These are phyloP conservation scores for Aspergillus wentii DNA, from an alignment of 495 filamentous ascomycete species.

Conservation along the genomic window DNA sequence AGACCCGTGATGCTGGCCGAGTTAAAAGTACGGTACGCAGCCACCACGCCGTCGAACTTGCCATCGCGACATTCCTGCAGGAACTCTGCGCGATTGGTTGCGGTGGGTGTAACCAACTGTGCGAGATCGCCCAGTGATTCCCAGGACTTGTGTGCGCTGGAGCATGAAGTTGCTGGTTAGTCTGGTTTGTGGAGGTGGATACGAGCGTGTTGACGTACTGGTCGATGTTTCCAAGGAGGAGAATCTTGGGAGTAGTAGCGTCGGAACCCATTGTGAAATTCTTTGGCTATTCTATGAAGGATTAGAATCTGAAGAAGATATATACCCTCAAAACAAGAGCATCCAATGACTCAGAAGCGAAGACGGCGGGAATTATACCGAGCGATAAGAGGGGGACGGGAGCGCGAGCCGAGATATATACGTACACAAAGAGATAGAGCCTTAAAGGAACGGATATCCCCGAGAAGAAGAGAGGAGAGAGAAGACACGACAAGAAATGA, in stretches of 20 bases:
- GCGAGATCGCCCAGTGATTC: constrained; percentile 43
- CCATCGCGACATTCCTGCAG: constrained; percentile 67
- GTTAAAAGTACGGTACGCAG: constrained; percentile 71
- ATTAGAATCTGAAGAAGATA: too few species aligned
- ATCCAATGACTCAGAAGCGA: too few species aligned
- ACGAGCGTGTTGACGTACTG: constrained; percentile 36
- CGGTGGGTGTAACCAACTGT: constrained; percentile 41
- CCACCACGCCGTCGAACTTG: constrained; percentile 60
- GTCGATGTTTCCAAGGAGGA: constrained; percentile 51
- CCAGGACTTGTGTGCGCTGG: constrained; percentile 44
- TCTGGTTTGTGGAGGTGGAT: constrained; percentile 2
- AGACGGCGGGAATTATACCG: too few species aligned
- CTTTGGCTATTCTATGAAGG: too few species aligned
- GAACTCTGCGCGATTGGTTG: constrained; percentile 62
- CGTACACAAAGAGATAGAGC: too few species aligned
- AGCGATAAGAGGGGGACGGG: too few species aligned
- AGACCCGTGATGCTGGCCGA: constrained; percentile 64
- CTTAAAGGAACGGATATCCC: too few species aligned
- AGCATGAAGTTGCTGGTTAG: neutral
- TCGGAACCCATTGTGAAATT: neutral
- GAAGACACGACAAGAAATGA: too few species aligned
- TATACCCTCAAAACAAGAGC: too few species aligned
- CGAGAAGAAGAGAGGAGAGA: too few species aligned
- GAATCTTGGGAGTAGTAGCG: constrained; percentile 43
- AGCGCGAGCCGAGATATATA: too few species aligned